Conservation (phyloP, 441 rosid species). For the Populus hybrid region DNA sequence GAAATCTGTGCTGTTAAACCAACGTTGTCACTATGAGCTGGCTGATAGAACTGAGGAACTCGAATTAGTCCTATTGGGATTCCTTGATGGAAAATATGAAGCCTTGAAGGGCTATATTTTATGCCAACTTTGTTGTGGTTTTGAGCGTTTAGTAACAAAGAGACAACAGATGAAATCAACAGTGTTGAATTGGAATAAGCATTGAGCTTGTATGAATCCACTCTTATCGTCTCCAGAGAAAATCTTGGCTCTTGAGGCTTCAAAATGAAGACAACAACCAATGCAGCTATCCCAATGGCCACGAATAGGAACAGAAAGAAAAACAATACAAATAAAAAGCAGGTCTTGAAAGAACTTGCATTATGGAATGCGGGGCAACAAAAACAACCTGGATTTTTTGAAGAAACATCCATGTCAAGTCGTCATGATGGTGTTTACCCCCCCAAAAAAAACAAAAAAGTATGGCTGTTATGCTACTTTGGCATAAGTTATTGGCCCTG, state of each 20-base stretch:
- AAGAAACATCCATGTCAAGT: slow-evolving; percentile 4
- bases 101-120: slow-evolving; percentile 26
- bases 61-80: slow-evolving; percentile 25
- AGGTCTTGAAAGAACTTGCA: slow-evolving; percentile 21
- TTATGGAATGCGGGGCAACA: not conserved
- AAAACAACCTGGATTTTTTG: not conserved
- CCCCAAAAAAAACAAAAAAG: not conserved
- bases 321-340: slow-evolving; percentile 20
- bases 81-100: slow-evolving; percentile 27
- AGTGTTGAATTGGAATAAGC: slow-evolving; percentile 29
- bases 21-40: slow-evolving; percentile 29
- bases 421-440: not conserved
- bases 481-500: not conserved
- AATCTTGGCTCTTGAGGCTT: slow-evolving; percentile 37
- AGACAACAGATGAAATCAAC: slow-evolving; percentile 26
- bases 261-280: slow-evolving; percentile 16
- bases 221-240: slow-evolving; percentile 20
- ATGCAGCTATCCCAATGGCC: slow-evolving; percentile 1
- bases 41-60: slow-evolving; percentile 34
- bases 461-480: not conserved
- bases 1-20: slow-evolving; percentile 18
- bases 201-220: slow-evolving; percentile 27
- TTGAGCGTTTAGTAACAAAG: slow-evolving; percentile 29
- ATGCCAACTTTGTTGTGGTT: slow-evolving; percentile 37
- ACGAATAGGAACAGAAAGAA: slow-evolving; percentile 19